Evolutionary conservation across 345 rosid species (phyloP).

Genomic region (Corymbia maculata): DNA sequence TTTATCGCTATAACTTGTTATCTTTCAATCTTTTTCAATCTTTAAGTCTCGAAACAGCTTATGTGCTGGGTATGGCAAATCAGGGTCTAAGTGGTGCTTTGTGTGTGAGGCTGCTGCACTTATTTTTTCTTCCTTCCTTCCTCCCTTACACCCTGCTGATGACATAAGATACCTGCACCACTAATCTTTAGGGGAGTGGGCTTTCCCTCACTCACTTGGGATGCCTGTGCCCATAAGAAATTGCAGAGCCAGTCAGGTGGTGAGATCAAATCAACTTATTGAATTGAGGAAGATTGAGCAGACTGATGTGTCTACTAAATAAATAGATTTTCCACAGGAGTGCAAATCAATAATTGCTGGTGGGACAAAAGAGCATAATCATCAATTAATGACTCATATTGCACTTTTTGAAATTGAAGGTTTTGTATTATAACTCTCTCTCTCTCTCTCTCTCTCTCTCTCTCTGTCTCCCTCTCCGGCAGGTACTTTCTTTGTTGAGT

Average conservation of each 20-base stretch:
- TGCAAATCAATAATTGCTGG: background rate
- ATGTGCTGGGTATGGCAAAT: background rate
- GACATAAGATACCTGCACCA: background rate
- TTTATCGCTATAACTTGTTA: background rate
- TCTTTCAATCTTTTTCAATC: background rate
- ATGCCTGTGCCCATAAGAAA: background rate
- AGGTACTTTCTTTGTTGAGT: constrained; percentile 94
- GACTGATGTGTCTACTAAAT: background rate
- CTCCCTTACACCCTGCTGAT: background rate
- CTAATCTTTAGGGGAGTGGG: background rate
- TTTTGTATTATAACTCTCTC: background rate
- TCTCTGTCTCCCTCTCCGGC: background rate
- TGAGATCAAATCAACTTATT: background rate
- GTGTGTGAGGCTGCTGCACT: background rate
- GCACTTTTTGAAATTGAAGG: background rate
- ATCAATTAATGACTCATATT: background rate
- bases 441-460: no score
- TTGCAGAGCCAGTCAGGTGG: background rate
- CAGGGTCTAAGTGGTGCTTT: background rate
- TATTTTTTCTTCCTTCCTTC: background rate
- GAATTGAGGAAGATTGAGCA: background rate
- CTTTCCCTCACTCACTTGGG: background rate
- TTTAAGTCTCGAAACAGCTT: background rate
- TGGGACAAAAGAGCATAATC: background rate
- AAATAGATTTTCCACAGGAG: background rate